A percentile compares a stretch with the other conserved stretches of the same genome.
Evolutionary conservation across 148 eudicot genomes (phyloP).

Genomic region (Spergularia bocconei): DNA sequence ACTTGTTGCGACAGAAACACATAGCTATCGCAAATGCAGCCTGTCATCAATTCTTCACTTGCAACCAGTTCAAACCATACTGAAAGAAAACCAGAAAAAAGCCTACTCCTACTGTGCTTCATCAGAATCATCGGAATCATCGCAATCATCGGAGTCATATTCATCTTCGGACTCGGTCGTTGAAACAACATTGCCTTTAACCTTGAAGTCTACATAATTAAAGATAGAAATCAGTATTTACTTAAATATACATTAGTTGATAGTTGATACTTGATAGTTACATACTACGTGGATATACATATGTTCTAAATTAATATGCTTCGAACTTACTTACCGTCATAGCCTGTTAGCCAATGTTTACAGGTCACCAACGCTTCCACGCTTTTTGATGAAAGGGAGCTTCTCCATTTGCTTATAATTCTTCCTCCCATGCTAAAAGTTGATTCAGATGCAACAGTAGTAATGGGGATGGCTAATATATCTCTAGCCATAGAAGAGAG

Average conservation of each 20-base stretch:
- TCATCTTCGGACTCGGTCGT: not conserved
- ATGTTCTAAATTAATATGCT: no score
- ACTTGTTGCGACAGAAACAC: no score
- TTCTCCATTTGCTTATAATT: not conserved
- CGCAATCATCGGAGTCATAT: not conserved
- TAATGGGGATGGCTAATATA: not conserved
- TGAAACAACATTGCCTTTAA: not conserved
- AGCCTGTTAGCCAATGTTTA: constrained; percentile 3
- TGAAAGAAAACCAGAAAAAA: no score
- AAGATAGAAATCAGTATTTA: not conserved
- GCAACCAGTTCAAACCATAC: no score
- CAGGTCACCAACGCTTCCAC: constrained; percentile 1
- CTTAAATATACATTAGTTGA: not conserved
- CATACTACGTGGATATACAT: not conserved
- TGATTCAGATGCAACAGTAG: not conserved
- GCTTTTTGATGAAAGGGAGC: not conserved
- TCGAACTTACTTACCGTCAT: not conserved
- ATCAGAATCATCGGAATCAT: not conserved
- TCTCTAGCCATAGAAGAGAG: constrained; percentile 4
- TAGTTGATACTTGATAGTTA: not conserved
- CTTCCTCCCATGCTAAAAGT: constrained; percentile 1
- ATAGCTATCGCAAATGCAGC: no score
- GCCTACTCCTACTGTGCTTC: no score
- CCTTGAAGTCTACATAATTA: not conserved
- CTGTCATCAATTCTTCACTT: no score